Evolutionary conservation across 148 eudicot genomes (phyloP), one percentile per base, ranked within the genome.

Genomic region (Arctostaphylos glauca): DNA sequence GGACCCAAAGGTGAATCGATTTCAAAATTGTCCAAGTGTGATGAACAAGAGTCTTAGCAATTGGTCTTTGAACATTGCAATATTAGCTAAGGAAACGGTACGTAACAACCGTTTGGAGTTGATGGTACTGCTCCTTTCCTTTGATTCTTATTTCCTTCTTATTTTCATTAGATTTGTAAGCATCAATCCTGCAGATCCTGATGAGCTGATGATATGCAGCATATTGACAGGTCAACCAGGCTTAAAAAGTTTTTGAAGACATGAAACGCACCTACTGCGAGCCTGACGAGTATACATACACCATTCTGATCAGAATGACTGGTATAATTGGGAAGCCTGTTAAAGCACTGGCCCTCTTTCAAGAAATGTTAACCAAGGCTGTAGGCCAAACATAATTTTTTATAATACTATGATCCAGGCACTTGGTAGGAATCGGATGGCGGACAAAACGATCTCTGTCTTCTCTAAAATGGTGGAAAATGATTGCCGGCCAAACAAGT

Each of bases 221-320:
- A 81, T 84, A 25, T 88, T 90, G 85, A 66, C 92, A 96, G 98
- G 91, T 90, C 88, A 93, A 92, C 85, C 87, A 88, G 86, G 98
- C 90, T 49, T 84, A 86, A 87, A 83, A 87, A 84, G 92, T 96
- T 79, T 91, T 89, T 71, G 88, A 90, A 59, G 98, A 96, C 81
- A 96, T 96, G 98, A 94, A 90, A 79, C 86, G 77, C 86, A 88
- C 85, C 79, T 87, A 91, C 71, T 93, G 97, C 82, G 92, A 90
- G 82, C 98, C 98, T 56, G 98, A 94, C 86, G 98, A 91, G 81
- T 93, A 90, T 85, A 94, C 98, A 1, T 94, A 96, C 85, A 96
- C 98, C 5, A 96, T 96, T 76, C 84, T 96, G 89, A 88, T 92
- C 46, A 91, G 93, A 84, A 96, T 96, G 98, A 87, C 86, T 12